Conservation (phyloP, 1,284 basidiomycete genomes). For the Trametes polyzona region DNA sequence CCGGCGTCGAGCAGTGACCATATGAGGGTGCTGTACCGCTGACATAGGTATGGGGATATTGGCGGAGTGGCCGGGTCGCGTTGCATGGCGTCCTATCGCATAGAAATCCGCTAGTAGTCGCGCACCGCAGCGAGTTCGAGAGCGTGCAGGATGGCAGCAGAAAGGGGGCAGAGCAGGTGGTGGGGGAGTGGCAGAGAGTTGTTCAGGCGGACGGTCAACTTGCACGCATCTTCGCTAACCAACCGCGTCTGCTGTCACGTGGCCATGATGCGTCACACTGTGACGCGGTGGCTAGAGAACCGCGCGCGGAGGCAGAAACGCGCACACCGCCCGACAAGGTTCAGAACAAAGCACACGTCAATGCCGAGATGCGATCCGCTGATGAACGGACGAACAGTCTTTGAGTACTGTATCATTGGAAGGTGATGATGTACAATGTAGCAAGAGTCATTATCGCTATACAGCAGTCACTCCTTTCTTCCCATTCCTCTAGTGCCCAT, state of each 20-base stretch:
- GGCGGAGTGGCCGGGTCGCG: slow-evolving; percentile 46
- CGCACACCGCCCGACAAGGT: background rate
- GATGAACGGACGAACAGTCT: background rate
- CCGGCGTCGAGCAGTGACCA: slow-evolving; percentile 81
- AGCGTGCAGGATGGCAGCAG: background rate
- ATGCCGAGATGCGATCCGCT: background rate
- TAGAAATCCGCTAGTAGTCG: slow-evolving; percentile 19
- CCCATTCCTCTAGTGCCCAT: slow-evolving; percentile 33
- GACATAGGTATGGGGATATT: slow-evolving; percentile 53
- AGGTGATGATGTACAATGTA: slow-evolving; percentile 28
- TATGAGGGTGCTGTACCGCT: slow-evolving; percentile 69
- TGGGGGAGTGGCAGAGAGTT: slow-evolving; percentile 16
- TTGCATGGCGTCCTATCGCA: slow-evolving; percentile 45
- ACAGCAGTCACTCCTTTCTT: slow-evolving; percentile 9
- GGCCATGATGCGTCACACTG: slow-evolving; percentile 7
- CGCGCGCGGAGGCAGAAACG: slow-evolving; percentile 19
- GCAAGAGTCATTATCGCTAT: slow-evolving; percentile 13
- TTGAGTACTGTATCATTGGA: slow-evolving; percentile 14
- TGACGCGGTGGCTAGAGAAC: slow-evolving; percentile 21
- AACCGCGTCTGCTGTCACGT: slow-evolving; percentile 32
- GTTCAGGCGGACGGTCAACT: slow-evolving; percentile 16
- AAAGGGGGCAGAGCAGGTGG: background rate
- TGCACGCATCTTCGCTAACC: slow-evolving; percentile 22
- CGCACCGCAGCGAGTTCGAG: slow-evolving; percentile 5
- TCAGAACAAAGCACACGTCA: slow-evolving; percentile 1